Percentiles rank a stretch among this genome's conserved stretches.
These are phyloP conservation scores for Collybia sp. DNA, from an alignment of 768 basidiomycete species.

Conservation along the genomic window DNA sequence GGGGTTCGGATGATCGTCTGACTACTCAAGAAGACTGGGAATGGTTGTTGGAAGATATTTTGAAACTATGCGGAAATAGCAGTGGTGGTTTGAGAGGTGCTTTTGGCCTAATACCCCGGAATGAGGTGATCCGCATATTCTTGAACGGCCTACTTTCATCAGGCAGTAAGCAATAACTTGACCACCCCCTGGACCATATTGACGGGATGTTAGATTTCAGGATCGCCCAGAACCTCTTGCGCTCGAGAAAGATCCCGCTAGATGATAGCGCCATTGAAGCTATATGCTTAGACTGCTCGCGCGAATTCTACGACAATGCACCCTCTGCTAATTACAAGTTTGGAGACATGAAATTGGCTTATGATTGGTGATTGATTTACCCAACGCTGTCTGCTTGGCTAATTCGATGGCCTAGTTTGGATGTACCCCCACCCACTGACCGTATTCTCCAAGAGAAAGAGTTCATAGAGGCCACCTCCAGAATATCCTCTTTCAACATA, in stretches of 20 bases:
- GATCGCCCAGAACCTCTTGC: conserved; percentile 60
- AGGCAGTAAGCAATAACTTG: conserved; percentile 63
- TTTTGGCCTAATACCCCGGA: conserved; percentile 67
- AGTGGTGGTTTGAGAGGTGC: conserved; percentile 68
- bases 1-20: conserved; percentile 47
- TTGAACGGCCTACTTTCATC: conserved; percentile 81
- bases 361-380: conserved; percentile 71
- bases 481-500: conserved; percentile 89
- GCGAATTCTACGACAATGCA: conserved; percentile 95
- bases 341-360: conserved; percentile 96
- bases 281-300: conserved; percentile 74
- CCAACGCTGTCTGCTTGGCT: neutral
- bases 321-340: conserved; percentile 86
- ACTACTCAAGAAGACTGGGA: conserved; percentile 76
- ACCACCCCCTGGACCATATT: too few species aligned
- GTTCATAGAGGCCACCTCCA: conserved; percentile 97
- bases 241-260: conserved; percentile 42
- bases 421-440: conserved; percentile 65
- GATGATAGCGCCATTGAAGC: conserved; percentile 55
- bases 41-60: conserved; percentile 86
- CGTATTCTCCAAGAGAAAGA: conserved; percentile 68
- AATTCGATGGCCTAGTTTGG: conserved; percentile 45
- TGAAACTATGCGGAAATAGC: conserved; percentile 64
- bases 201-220: conserved; percentile 47
- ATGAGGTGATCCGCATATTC: conserved; percentile 80